Evolutionary conservation across 2,329 filamentous ascomycete genomes (phyloP), one percentile per base, ranked within the genome.

Genomic region (Aplosporella prunicola): DNA sequence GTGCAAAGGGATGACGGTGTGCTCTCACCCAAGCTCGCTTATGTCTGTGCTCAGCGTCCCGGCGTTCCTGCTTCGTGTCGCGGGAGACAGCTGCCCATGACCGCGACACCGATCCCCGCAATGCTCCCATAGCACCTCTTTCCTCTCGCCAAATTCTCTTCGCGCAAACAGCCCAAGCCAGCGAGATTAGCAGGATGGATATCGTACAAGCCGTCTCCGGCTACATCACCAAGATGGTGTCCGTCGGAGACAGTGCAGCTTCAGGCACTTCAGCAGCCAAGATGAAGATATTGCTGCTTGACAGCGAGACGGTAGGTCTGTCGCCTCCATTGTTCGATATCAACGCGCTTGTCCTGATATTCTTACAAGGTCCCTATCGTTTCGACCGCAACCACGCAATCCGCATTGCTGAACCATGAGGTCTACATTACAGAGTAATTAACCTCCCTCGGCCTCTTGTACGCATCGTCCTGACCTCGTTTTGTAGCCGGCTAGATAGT

Each of bases 261-360:
- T 64, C 71, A 28, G 74, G 76, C 43, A 72, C 76, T 29, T 71
- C 80, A 34, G 80, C 84, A 15, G 76, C 84, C 27, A 96, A 95
- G 69, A 98, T 98, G 91, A 98, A 98, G 77, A 91, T 96, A 43
- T 68, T 98, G 40, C 69, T 98, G 45, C 70, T 98, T 50, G 91
- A 98, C 62, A 81, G 77, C 63, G 91, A 96, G 63, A 98, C 91
- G 47, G 78, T 79, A 67, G 60, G 74, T 68, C 58, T 64, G 62
- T 65, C 54, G 52, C 32, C 55, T 58, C 55, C 43, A 52, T 51
- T 54, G 47, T 18, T 18, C 22, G n/a, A 24, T 24, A 8, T 24
- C 44, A 39, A 40, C 23, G 25, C 39, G 22, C 33, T 20, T 31
- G 37, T 38, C 16, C 27, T 41, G 33, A 36, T 28, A 13, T 10